phyloP scores from a whole-genome alignment of 306 rosid species.

The Morella rubra region DNA sequence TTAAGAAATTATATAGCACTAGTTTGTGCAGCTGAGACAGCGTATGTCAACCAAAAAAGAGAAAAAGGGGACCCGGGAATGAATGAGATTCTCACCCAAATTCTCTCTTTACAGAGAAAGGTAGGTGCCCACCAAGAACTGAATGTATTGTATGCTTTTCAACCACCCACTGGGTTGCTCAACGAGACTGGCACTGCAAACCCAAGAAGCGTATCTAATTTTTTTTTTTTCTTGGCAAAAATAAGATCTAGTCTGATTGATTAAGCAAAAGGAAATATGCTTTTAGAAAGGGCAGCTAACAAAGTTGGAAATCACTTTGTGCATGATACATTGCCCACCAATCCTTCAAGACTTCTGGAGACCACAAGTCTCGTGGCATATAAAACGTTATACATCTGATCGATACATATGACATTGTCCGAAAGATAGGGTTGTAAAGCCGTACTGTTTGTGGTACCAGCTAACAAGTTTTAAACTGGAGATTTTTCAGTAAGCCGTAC shows the following conservation, averaged over 20 bases:
- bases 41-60: constrained; percentile 9
- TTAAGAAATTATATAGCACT: no score
- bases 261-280: background rate
- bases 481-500: no score
- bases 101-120: constrained; percentile 5
- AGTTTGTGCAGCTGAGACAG: background rate
- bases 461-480: no score
- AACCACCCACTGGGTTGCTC: constrained; percentile 23
- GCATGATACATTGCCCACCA: no score
- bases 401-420: no score
- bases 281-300: constrained; percentile 10
- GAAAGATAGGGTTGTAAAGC: no score
- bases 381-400: no score
- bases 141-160: constrained; percentile 13
- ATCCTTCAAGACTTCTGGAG: no score
- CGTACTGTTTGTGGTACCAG: no score
- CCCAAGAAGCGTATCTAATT: background rate
- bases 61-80: background rate
- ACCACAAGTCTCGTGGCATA: no score
- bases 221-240: background rate
- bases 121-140: background rate
- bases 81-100: background rate
- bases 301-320: background rate
- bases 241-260: background rate
- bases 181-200: background rate